Conservation (phyloP, 2,329 filamentous ascomycete genomes). For the Fusarium palustre region DNA sequence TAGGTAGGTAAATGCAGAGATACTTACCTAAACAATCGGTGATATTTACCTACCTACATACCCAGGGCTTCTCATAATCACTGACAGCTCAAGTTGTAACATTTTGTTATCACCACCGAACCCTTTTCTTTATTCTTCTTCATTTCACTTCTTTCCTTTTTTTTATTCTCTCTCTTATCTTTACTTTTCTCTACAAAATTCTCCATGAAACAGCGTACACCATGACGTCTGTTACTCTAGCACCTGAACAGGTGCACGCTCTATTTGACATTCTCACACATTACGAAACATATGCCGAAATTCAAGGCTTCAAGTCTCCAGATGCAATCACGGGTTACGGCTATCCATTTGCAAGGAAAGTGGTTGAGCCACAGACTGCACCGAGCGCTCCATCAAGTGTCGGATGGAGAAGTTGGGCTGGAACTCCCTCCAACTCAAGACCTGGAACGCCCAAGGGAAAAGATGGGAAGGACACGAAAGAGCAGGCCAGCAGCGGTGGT, state of each 20-base stretch:
- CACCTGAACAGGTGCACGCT: constrained; percentile 60
- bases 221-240: constrained; percentile 47
- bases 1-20: neutral
- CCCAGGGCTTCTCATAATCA: neutral
- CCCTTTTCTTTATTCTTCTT: neutral
- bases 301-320: constrained; percentile 76
- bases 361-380: constrained; percentile 25
- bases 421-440: constrained; percentile 42
- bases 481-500: constrained; percentile 17
- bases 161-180: neutral
- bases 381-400: constrained; percentile 24
- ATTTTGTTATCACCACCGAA: neutral
- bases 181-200: neutral
- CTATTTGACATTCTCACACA: constrained; percentile 71
- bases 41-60: neutral
- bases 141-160: neutral
- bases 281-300: constrained; percentile 73
- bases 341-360: constrained; percentile 68
- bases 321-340: constrained; percentile 75
- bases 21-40: neutral
- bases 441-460: constrained; percentile 46
- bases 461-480: constrained; percentile 21
- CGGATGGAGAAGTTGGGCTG: constrained; percentile 37
- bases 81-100: neutral
- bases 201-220: constrained; percentile 30